Evolutionary conservation across 805 yeast genomes (phyloP).

Genomic region (Komagataella pastoris): DNA sequence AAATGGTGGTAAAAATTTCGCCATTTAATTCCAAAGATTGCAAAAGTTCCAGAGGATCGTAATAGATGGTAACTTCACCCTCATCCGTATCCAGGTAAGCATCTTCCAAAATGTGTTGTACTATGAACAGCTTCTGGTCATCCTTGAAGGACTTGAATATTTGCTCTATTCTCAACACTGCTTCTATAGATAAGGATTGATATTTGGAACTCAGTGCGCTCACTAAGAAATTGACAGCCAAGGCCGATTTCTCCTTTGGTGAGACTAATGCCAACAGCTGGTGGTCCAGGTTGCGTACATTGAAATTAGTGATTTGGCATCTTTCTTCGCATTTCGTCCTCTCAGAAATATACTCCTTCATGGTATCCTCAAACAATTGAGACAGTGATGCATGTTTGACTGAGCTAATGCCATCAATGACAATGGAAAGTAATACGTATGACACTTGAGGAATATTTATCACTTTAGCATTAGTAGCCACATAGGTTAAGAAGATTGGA

Average conservation of each 20-base stretch:
- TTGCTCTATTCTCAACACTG: slow-evolving; percentile 35
- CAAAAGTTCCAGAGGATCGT: slow-evolving; percentile 39
- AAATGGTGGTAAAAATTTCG: slow-evolving; percentile 41
- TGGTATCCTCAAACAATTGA: slow-evolving; percentile 28
- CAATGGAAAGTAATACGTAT: slow-evolving; percentile 28
- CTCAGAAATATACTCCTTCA: slow-evolving; percentile 29
- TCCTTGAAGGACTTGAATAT: slow-evolving; percentile 43
- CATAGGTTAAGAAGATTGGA: slow-evolving; percentile 43
- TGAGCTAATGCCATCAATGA: slow-evolving; percentile 25
- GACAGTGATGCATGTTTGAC: slow-evolving; percentile 31
- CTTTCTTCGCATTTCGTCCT: slow-evolving; percentile 30
- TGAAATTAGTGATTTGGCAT: slow-evolving; percentile 34
- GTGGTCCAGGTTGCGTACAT: slow-evolving; percentile 40
- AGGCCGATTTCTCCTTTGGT: slow-evolving; percentile 39
- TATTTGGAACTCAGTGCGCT: slow-evolving; percentile 32
- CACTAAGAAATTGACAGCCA: slow-evolving; percentile 50
- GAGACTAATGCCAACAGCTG: slow-evolving; percentile 47
- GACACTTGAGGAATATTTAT: slow-evolving; percentile 45
- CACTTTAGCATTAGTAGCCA: slow-evolving; percentile 53
- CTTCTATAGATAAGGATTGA: slow-evolving; percentile 30
- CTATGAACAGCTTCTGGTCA: slow-evolving; percentile 44
- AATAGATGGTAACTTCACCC: slow-evolving; percentile 26
- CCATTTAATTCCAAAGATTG: slow-evolving; percentile 42
- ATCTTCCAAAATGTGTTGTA: slow-evolving; percentile 43
- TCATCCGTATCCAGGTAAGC: slow-evolving; percentile 16